Evolutionary conservation across 495 filamentous ascomycete genomes (phyloP).

Genomic region (Neurospora sp.): DNA sequence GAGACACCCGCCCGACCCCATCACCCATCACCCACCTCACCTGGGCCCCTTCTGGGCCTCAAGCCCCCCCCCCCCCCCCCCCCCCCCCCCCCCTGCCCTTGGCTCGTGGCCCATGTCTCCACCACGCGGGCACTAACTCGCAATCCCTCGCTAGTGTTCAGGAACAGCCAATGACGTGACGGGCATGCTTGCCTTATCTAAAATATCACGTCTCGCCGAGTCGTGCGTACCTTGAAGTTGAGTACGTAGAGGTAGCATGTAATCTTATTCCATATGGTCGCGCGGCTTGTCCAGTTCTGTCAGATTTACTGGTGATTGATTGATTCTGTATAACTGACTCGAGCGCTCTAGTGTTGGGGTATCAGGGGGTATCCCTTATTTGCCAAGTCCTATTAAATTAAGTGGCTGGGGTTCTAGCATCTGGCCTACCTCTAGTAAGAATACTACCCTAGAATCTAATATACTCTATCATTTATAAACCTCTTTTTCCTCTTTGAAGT

Average conservation of each 20-base stretch:
- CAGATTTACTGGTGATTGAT: too few species aligned
- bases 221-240: not conserved
- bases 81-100: too few species aligned
- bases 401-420: too few species aligned
- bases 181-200: not conserved
- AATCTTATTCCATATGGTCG: not conserved
- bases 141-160: not conserved
- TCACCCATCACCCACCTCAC: not conserved
- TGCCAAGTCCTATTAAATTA: too few species aligned
- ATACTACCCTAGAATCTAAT: too few species aligned
- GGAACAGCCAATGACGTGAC: not conserved
- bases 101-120: not conserved
- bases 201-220: not conserved
- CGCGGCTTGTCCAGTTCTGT: not conserved
- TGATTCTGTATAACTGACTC: too few species aligned
- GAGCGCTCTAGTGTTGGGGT: too few species aligned
- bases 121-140: not conserved
- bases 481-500: too few species aligned
- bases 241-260: not conserved
- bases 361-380: too few species aligned
- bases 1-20: not conserved
- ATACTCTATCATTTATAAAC: too few species aligned
- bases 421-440: too few species aligned
- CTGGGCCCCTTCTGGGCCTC: not conserved
- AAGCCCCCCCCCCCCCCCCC: too few species aligned